Evolutionary conservation across 2,329 filamentous ascomycete genomes (phyloP).

Genomic region (Neopestalotiopsis clavispora): DNA sequence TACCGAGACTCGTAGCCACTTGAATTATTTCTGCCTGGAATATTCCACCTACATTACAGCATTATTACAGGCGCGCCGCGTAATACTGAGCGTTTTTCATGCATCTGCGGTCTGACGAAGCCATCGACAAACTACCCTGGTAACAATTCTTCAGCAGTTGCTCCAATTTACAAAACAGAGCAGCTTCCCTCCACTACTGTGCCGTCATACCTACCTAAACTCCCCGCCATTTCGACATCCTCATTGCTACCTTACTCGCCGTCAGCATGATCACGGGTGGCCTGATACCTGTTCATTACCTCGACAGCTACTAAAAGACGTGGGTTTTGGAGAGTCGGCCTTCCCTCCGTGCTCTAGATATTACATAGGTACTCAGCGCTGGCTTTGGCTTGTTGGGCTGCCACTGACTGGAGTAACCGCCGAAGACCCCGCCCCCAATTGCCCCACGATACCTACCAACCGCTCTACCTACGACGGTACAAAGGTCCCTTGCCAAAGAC

Average conservation of each 20-base stretch:
- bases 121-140: not conserved
- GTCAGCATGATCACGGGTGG: constrained; percentile 8
- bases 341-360: not conserved
- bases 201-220: constrained; percentile 9
- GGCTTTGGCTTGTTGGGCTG: not conserved
- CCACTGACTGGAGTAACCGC: not conserved
- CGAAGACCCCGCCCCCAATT: constrained; percentile 7
- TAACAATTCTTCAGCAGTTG: constrained; percentile 9
- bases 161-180: not conserved
- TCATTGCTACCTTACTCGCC: not conserved
- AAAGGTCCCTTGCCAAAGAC: not conserved
- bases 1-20: not conserved
- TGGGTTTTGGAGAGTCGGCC: not conserved
- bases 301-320: not conserved
- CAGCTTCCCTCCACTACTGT: constrained; percentile 3
- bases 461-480: not conserved
- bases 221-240: not conserved
- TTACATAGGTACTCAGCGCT: not conserved
- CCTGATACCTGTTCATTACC: not conserved
- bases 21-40: not conserved
- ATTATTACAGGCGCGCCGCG: not conserved
- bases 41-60: not conserved
- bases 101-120: constrained; percentile 3
- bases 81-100: not conserved
- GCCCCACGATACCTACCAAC: constrained; percentile 6